phyloP scores from a whole-genome alignment of 805 yeast genomes.

The Candida ascalaphidarum region DNA sequence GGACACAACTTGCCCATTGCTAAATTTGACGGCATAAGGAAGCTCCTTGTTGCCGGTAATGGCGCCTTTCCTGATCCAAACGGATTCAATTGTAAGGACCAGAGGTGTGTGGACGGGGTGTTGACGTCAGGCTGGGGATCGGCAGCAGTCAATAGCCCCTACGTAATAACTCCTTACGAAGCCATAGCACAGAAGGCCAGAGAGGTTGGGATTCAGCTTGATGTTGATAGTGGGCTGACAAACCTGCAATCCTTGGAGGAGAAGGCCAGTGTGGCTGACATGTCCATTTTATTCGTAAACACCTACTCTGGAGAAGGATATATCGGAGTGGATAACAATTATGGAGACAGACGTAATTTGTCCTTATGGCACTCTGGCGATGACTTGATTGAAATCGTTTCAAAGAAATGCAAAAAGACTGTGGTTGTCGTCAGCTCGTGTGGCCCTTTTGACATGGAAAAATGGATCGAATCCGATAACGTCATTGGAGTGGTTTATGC shows the following conservation, averaged over 20 bases:
- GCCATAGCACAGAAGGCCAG: conserved; percentile 42
- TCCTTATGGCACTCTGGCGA: conserved; percentile 54
- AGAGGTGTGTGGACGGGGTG: conserved; percentile 44
- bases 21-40: conserved; percentile 30
- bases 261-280: conserved; percentile 40
- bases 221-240: too few species aligned
- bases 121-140: conserved; percentile 61
- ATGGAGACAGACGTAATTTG: conserved; percentile 48
- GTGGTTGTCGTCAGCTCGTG: conserved; percentile 53
- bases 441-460: conserved; percentile 53
- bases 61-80: conserved; percentile 44
- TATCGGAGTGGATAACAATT: conserved; percentile 47
- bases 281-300: conserved; percentile 46
- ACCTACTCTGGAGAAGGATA: conserved; percentile 55
- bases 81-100: conserved; percentile 49
- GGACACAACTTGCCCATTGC: conserved; percentile 46
- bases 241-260: conserved; percentile 35
- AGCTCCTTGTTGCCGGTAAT: conserved; percentile 39
- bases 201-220: conserved; percentile 36
- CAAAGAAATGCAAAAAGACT: conserved; percentile 43
- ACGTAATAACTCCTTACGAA: conserved; percentile 50
- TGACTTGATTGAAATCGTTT: conserved; percentile 39
- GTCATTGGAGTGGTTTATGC: conserved; percentile 49
- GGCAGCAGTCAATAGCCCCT: conserved; percentile 48
- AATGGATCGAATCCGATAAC: conserved; percentile 48